phyloP scores from a whole-genome alignment of 1,284 basidiomycete genomes.

The Pseudozyma thailandica region DNA sequence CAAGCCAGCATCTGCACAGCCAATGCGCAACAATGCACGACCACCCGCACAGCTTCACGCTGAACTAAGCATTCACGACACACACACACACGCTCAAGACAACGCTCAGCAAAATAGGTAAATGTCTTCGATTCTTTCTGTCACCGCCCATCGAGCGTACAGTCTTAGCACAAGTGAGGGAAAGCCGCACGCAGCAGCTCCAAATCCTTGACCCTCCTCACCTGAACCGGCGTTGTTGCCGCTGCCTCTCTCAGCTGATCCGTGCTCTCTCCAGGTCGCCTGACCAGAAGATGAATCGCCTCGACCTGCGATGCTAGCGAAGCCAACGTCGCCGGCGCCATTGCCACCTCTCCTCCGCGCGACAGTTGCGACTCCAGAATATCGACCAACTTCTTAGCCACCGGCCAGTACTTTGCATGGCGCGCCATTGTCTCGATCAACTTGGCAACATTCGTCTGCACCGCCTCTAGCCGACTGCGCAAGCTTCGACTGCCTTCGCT shows the following conservation, averaged over 20 bases:
- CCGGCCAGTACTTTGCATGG: slow-evolving; percentile 39
- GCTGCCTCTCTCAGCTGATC: neutral
- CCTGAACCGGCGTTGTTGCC: slow-evolving; percentile 1
- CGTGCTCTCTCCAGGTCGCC: slow-evolving; percentile 12
- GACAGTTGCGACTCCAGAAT: slow-evolving; percentile 21
- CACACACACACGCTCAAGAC: too few species aligned
- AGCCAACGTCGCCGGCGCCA: slow-evolving; percentile 11
- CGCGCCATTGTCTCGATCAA: slow-evolving; percentile 16
- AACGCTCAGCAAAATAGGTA: neutral
- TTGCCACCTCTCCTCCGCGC: neutral
- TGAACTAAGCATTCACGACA: too few species aligned
- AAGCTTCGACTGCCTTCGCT: neutral
- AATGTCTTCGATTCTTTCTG: neutral
- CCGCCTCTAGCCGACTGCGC: slow-evolving; percentile 12
- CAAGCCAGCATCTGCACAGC: too few species aligned
- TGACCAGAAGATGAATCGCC: slow-evolving; percentile 38
- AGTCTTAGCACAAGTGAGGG: slow-evolving; percentile 28
- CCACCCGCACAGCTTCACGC: too few species aligned
- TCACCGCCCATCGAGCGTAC: neutral
- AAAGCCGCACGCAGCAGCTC: slow-evolving; percentile 20
- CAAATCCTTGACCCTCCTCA: slow-evolving; percentile 25
- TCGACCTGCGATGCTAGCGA: slow-evolving; percentile 30
- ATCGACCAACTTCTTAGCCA: slow-evolving; percentile 13
- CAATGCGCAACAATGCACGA: too few species aligned
- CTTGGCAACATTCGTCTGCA: slow-evolving; percentile 11